These are phyloP conservation scores for Malassezia obtusa DNA, from an alignment of 1,284 basidiomycete genomes.

Conservation along the genomic window DNA sequence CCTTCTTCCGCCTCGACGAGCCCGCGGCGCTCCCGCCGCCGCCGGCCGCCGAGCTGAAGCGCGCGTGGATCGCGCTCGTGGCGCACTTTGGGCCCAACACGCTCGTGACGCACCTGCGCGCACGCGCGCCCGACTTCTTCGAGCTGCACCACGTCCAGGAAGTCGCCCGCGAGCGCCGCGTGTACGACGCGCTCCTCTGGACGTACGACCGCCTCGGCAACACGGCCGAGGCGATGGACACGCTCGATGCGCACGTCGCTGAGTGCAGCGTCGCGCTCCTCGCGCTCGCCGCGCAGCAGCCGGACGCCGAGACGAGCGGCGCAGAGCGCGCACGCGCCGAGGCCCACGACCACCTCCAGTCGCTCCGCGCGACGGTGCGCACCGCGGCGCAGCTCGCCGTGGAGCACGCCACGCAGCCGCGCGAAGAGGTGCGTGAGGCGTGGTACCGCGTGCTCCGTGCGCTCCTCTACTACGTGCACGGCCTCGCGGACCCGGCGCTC, in stretches of 20 bases:
- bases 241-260: constrained; percentile 36
- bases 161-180: constrained; percentile 60
- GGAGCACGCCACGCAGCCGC: constrained; percentile 20
- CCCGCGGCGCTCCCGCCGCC: constrained; percentile 49
- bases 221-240: constrained; percentile 53
- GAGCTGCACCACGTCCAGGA: constrained; percentile 57
- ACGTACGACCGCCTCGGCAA: constrained; percentile 60
- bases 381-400: constrained; percentile 23
- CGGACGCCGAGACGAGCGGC: neutral
- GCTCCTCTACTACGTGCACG: constrained; percentile 67
- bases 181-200: constrained; percentile 76
- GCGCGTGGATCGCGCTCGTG: constrained; percentile 11
- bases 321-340: neutral
- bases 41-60: constrained; percentile 12
- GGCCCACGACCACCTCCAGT: neutral
- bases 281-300: neutral
- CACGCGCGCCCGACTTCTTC: constrained; percentile 55
- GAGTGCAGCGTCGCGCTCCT: constrained; percentile 32
- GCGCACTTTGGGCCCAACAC: constrained; percentile 56
- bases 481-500: neutral
- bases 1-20: constrained; percentile 58
- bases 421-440: constrained; percentile 62
- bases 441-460: constrained; percentile 78
- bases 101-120: constrained; percentile 62
- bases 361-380: constrained; percentile 15